A percentile compares a stretch with the other conserved stretches of the same genome.
Evolutionary conservation across 2,329 filamentous ascomycete genomes (phyloP).

Genomic region (Venturia oleaginea): DNA sequence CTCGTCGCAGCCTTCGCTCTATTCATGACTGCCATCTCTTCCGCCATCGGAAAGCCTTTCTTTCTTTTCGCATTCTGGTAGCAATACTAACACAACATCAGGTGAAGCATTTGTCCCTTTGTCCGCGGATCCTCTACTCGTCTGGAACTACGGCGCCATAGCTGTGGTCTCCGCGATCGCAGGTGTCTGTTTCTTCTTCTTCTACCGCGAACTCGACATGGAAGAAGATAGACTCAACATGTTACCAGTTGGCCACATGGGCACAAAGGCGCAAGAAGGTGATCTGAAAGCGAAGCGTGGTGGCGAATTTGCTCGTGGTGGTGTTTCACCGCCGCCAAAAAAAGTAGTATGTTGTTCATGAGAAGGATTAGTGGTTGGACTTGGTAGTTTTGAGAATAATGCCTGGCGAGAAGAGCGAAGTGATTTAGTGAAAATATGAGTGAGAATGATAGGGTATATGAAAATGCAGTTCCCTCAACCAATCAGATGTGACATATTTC

Average conservation of each 20-base stretch:
- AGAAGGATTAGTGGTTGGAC: background rate
- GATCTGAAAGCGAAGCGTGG: slow-evolving; percentile 22
- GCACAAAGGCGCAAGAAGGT: slow-evolving; percentile 21
- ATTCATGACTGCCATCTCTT: slow-evolving; percentile 26
- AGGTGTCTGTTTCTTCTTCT: slow-evolving; percentile 25
- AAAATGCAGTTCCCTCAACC: background rate
- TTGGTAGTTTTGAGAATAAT: background rate
- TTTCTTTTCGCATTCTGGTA: too few species aligned
- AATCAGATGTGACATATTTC: background rate
- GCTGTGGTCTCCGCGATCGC: slow-evolving; percentile 28
- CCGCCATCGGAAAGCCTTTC: slow-evolving; percentile 18
- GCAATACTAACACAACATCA: slow-evolving; percentile 9
- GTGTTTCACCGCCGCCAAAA: background rate
- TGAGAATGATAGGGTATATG: background rate
- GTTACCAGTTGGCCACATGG: slow-evolving; percentile 29
- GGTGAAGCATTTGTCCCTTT: slow-evolving; percentile 18
- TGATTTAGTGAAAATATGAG: background rate
- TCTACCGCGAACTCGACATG: slow-evolving; percentile 26
- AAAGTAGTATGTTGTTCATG: background rate
- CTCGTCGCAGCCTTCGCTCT: slow-evolving; percentile 26
- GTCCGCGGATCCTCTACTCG: slow-evolving; percentile 18
- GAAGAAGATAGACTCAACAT: slow-evolving; percentile 30
- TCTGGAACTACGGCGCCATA: slow-evolving; percentile 26
- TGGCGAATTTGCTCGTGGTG: background rate
- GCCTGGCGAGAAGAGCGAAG: background rate